Evolutionary conservation across 345 rosid genomes (phyloP).

Genomic region (Populus ilicifolia): DNA sequence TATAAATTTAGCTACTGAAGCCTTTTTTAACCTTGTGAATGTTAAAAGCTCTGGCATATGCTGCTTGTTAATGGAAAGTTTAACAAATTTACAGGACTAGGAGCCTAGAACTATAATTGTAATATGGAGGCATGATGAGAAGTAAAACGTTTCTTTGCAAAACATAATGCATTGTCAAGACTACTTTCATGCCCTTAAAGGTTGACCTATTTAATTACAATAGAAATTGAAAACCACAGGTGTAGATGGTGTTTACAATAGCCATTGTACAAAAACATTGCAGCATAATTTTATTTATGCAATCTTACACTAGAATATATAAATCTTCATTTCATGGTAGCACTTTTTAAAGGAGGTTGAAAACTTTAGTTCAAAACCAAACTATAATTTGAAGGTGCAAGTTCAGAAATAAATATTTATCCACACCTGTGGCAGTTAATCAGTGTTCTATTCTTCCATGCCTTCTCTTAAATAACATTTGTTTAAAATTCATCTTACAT

Average conservation of each 20-base stretch:
- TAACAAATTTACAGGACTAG: not conserved
- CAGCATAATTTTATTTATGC: not conserved
- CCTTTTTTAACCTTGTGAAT: not conserved
- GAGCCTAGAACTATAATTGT: not conserved
- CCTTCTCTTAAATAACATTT: not conserved
- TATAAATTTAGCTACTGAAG: not conserved
- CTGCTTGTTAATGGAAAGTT: not conserved
- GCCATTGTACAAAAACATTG: not conserved
- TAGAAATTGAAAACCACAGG: not conserved
- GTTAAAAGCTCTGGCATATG: not conserved
- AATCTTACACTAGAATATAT: not conserved
- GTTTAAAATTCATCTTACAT: not conserved
- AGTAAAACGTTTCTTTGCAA: not conserved
- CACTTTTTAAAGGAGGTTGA: not conserved
- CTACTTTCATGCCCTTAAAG: not conserved
- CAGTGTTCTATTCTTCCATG: not conserved
- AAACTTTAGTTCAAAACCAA: not conserved
- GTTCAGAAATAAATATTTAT: not conserved
- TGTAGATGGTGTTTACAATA: not conserved
- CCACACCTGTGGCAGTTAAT: not conserved
- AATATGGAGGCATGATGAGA: not conserved
- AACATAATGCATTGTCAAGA: not conserved
- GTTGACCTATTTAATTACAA: too few species aligned
- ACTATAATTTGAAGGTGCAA: not conserved
- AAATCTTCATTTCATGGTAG: not conserved